Evolutionary conservation across 768 basidiomycete species (phyloP).

Genomic region (Tricholoma bakamatsutake): DNA sequence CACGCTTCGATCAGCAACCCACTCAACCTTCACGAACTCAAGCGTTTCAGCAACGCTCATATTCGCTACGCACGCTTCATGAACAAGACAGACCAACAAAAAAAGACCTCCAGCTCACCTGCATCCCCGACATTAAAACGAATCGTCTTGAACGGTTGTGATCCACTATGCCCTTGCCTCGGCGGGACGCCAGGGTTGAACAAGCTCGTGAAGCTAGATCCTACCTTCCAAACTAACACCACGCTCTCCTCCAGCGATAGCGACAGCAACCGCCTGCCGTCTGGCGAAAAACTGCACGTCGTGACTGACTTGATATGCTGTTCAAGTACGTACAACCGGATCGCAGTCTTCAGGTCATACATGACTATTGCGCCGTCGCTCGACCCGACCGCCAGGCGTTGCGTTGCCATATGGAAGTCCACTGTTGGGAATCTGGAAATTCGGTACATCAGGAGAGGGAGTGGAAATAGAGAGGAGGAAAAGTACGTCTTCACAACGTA

Average conservation of each 20-base stretch:
- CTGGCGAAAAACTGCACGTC: conserved; percentile 89
- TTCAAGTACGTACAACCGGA: conserved; percentile 90
- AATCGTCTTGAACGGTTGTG: conserved; percentile 83
- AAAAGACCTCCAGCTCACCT: conserved; percentile 40
- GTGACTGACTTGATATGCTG: conserved; percentile 78
- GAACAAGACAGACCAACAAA: neutral
- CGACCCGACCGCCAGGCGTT: conserved; percentile 90
- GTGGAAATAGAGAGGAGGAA: neutral
- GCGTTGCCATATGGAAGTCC: conserved; percentile 86
- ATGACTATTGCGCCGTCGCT: conserved; percentile 91
- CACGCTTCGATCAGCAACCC: conserved; percentile 80
- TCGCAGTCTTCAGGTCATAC: conserved; percentile 96
- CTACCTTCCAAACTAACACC: conserved; percentile 95
- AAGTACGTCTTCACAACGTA: conserved; percentile 89
- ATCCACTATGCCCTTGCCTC: conserved; percentile 76
- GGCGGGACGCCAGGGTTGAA: conserved; percentile 91
- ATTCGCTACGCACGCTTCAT: conserved; percentile 20
- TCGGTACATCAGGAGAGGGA: neutral
- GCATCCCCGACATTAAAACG: conserved; percentile 81
- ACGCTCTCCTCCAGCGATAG: conserved; percentile 79
- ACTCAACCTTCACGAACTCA: conserved; percentile 74
- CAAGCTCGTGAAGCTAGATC: conserved; percentile 81
- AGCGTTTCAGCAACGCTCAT: conserved; percentile 54
- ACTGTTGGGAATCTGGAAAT: conserved; percentile 74
- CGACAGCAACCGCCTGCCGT: conserved; percentile 85